Conservation (phyloP, 768 basidiomycete species). For the Phlebiopsis gigantea region DNA sequence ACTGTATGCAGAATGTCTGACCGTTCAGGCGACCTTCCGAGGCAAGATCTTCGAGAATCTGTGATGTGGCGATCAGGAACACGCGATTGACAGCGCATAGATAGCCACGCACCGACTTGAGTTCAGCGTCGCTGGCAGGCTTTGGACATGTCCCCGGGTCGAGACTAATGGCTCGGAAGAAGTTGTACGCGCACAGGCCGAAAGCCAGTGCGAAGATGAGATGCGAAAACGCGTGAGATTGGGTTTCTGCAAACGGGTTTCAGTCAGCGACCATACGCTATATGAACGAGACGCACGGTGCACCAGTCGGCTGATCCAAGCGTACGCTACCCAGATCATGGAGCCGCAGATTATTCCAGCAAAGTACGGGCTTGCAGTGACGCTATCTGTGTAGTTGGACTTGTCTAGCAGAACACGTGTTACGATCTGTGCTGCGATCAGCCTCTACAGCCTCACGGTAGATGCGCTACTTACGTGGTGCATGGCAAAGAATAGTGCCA, state of each 20-base stretch:
- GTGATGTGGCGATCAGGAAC: background rate
- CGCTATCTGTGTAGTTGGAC: constrained; percentile 73
- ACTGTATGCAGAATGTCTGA: constrained; percentile 93
- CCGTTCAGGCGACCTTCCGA: constrained; percentile 87
- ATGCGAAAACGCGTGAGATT: constrained; percentile 71
- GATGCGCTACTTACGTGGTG: constrained; percentile 64
- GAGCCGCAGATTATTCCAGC: constrained; percentile 84
- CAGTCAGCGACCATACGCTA: background rate
- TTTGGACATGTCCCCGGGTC: constrained; percentile 88
- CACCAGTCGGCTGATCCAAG: constrained; percentile 76
- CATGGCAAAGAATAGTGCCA: constrained; percentile 88
- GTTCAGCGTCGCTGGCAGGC: constrained; percentile 75
- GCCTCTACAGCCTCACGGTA: constrained; percentile 8
- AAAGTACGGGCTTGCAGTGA: constrained; percentile 89
- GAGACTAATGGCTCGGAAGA: constrained; percentile 83
- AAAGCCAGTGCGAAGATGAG: constrained; percentile 68
- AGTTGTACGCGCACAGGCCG: constrained; percentile 78
- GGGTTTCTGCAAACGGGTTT: constrained; percentile 48
- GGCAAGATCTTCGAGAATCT: constrained; percentile 91
- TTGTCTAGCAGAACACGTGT: constrained; percentile 83
- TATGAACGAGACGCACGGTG: constrained; percentile 43
- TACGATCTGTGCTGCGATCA: constrained; percentile 49
- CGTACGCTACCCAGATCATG: constrained; percentile 81
- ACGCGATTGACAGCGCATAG: background rate
- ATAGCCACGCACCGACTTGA: constrained; percentile 65